Conservation (phyloP, 2,329 filamentous ascomycete species). For the Cladosporium sp. region DNA sequence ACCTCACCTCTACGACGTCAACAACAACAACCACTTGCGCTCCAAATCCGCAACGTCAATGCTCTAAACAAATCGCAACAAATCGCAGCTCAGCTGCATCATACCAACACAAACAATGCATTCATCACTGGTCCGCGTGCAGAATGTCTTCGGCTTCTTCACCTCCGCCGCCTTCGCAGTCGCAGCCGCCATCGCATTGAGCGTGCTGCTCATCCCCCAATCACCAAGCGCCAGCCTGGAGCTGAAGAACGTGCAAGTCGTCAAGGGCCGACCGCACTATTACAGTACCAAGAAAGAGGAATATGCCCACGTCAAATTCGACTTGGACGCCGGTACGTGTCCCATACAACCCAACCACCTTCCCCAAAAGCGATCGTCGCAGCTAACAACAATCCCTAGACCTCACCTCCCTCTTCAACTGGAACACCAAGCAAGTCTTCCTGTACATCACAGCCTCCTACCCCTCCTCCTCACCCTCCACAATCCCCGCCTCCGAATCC, state of each 20-base stretch:
- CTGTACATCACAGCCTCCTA: conserved; percentile 86
- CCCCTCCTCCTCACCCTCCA: conserved; percentile 37
- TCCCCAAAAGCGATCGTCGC: neutral
- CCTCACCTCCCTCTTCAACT: conserved; percentile 87
- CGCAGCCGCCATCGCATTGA: conserved; percentile 72
- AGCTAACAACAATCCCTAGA: conserved; percentile 47
- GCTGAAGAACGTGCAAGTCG: conserved; percentile 76
- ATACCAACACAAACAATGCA: conserved; percentile 60
- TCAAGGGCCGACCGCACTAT: conserved; percentile 91
- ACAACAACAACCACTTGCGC: too few relatives aligned
- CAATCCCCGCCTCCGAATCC: conserved; percentile 52
- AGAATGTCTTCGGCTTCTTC: conserved; percentile 97
- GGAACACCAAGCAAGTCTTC: conserved; percentile 99
- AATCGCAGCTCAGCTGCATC: conserved; percentile 2
- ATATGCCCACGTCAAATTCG: conserved; percentile 91
- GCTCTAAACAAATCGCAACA: neutral
- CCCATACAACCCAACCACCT: neutral
- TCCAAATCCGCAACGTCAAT: neutral
- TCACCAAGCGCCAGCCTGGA: conserved; percentile 61
- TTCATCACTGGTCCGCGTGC: conserved; percentile 74
- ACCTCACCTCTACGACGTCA: conserved; percentile 1
- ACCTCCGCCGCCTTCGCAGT: conserved; percentile 85
- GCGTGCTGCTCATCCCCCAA: conserved; percentile 67
- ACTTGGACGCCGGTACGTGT: conserved; percentile 66
- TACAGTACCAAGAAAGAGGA: conserved; percentile 90